phyloP scores from a whole-genome alignment of 148 eudicot species.

The Rhododendron williamsianum region DNA sequence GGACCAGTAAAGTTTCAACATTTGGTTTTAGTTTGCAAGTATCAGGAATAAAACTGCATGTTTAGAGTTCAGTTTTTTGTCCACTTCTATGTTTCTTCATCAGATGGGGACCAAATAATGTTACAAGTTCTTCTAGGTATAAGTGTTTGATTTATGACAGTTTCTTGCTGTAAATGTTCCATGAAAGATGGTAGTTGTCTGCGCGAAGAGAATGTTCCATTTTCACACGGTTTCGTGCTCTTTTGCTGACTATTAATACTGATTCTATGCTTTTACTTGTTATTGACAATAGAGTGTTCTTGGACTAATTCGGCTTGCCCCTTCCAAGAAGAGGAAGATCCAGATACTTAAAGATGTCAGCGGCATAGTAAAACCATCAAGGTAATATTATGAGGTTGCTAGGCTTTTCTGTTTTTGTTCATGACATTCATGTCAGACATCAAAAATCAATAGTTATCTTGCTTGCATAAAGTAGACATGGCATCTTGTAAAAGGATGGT shows the following conservation, averaged over 20 bases:
- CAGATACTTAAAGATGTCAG: slow-evolving; percentile 31
- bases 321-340: slow-evolving; percentile 28
- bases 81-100: background rate
- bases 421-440: background rate
- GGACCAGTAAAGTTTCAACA: too few relatives aligned
- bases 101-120: background rate
- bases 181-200: background rate
- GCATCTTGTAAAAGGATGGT: background rate
- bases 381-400: slow-evolving; percentile 14
- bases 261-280: background rate
- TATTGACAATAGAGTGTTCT: slow-evolving; percentile 25
- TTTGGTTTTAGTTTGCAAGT: background rate
- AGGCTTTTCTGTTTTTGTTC: background rate
- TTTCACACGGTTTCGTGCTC: background rate
- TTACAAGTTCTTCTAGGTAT: background rate
- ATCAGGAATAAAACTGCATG: background rate
- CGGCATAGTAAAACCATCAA: slow-evolving; percentile 38
- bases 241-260: background rate
- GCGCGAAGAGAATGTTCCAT: background rate
- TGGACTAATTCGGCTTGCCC: slow-evolving; percentile 25
- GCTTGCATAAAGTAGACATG: background rate
- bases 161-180: background rate
- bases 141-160: background rate
- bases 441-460: background rate
- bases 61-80: background rate